These are phyloP conservation scores for Xylaria sp. DNA, from an alignment of 495 filamentous ascomycete species.

Conservation along the genomic window DNA sequence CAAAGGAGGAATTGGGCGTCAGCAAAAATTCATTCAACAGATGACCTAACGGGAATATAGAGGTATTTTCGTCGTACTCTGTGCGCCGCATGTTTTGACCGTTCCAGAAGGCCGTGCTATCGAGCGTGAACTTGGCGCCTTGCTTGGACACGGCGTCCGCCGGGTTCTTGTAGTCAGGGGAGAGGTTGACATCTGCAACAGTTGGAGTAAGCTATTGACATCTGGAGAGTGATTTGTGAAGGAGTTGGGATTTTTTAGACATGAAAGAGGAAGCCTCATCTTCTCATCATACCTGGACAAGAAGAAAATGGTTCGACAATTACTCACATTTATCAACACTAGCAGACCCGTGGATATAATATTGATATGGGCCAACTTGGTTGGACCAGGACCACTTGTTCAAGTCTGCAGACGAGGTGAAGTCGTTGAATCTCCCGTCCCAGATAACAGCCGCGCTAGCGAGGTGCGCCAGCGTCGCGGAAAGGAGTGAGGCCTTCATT, in stretches of 20 bases:
- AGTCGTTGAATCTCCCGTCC: conserved; percentile 68
- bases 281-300: too few species aligned
- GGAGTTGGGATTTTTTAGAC: too few species aligned
- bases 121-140: conserved; percentile 73
- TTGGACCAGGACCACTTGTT: conserved; percentile 69
- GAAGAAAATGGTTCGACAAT: too few species aligned
- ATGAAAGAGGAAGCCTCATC: conserved; percentile 23
- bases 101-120: conserved; percentile 67
- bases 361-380: conserved; percentile 72
- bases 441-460: conserved; percentile 56
- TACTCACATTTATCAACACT: conserved; percentile 42
- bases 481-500: conserved; percentile 39
- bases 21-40: not conserved
- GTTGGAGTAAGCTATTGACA: too few species aligned
- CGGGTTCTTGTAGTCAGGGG: conserved; percentile 67
- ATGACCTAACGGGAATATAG: not conserved
- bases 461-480: conserved; percentile 28
- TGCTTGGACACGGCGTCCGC: conserved; percentile 66
- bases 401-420: conserved; percentile 56
- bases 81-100: conserved; percentile 63
- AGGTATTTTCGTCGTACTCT: conserved; percentile 36
- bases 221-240: too few species aligned
- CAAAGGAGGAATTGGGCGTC: not conserved
- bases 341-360: conserved; percentile 72
- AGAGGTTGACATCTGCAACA: conserved; percentile 67